Evolutionary conservation across 768 basidiomycete genomes (phyloP).

Genomic region (Leccinellum rugosiceps): DNA sequence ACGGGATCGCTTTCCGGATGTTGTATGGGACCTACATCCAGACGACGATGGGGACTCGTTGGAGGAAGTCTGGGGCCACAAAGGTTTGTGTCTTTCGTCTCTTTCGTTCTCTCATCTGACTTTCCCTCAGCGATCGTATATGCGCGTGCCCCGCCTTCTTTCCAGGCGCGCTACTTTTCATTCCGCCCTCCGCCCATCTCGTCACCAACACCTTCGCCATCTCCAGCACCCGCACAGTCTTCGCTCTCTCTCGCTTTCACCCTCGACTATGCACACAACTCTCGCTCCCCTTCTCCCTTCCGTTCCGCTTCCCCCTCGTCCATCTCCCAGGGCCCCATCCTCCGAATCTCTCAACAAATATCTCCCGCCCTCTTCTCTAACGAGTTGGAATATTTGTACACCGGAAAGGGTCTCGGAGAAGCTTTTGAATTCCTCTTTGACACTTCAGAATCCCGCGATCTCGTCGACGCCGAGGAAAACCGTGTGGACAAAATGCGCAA

Average conservation of each 20-base stretch:
- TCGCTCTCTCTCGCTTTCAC: conserved; percentile 54
- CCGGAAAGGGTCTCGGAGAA: conserved; percentile 84
- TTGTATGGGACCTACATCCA: conserved; percentile 83
- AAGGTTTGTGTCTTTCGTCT: conserved; percentile 54
- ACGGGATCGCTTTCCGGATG: conserved; percentile 94
- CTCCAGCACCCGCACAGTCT: conserved; percentile 54
- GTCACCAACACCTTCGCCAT: conserved; percentile 51
- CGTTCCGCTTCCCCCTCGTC: conserved; percentile 46
- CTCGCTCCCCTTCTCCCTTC: conserved; percentile 46
- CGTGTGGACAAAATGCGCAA: conserved; percentile 85
- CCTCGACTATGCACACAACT: conserved; percentile 39
- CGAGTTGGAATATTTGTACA: conserved; percentile 93
- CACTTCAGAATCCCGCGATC: conserved; percentile 39
- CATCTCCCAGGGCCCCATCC: conserved; percentile 40
- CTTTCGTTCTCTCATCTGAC: neutral
- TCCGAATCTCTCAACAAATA: conserved; percentile 64
- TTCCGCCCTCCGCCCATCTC: conserved; percentile 57
- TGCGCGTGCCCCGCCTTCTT: conserved; percentile 88
- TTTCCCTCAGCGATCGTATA: conserved; percentile 77
- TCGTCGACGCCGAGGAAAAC: conserved; percentile 48
- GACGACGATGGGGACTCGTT: conserved; percentile 46
- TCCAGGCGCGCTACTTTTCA: conserved; percentile 87
- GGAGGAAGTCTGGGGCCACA: conserved; percentile 86
- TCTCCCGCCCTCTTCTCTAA: conserved; percentile 83
- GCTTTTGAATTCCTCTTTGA: conserved; percentile 89